Conservation (phyloP, 495 filamentous ascomycete genomes). For the Tuber calosporum region DNA sequence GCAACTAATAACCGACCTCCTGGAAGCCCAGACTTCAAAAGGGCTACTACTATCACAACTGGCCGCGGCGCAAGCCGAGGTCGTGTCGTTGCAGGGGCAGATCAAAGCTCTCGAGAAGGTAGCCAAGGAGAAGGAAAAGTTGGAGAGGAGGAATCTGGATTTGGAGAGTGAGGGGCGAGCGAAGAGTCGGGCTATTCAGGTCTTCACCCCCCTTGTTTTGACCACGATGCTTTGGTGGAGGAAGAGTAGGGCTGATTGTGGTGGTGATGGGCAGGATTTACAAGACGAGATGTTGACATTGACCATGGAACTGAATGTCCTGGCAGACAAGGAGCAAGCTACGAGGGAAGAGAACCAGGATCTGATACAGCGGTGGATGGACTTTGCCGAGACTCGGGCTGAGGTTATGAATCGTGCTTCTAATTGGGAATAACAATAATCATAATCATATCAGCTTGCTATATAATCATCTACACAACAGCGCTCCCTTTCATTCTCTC, state of each 20-base stretch:
- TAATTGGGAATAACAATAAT: slow-evolving; percentile 24
- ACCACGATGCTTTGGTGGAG: background rate
- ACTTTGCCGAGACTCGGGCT: slow-evolving; percentile 72
- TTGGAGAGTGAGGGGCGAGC: slow-evolving; percentile 75
- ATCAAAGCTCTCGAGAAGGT: slow-evolving; percentile 54
- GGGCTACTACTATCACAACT: slow-evolving; percentile 57
- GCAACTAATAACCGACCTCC: slow-evolving; percentile 50
- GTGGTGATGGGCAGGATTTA: slow-evolving; percentile 53
- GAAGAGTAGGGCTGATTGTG: background rate
- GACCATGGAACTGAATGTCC: slow-evolving; percentile 80
- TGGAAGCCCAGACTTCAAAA: slow-evolving; percentile 66
- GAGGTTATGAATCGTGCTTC: slow-evolving; percentile 65
- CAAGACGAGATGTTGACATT: slow-evolving; percentile 84
- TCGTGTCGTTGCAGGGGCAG: slow-evolving; percentile 15
- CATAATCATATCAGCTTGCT: background rate
- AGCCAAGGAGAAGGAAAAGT: slow-evolving; percentile 54
- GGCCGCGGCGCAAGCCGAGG: slow-evolving; percentile 49
- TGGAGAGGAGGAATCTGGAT: slow-evolving; percentile 62
- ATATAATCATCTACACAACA: background rate
- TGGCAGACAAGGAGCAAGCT: slow-evolving; percentile 60
- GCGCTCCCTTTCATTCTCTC: background rate
- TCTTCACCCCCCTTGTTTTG: slow-evolving; percentile 33
- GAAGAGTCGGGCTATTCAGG: slow-evolving; percentile 74
- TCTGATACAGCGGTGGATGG: slow-evolving; percentile 85
- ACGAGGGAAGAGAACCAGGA: slow-evolving; percentile 79